phyloP scores from a whole-genome alignment of 495 filamentous ascomycete species.

The Penicillium parvum region DNA sequence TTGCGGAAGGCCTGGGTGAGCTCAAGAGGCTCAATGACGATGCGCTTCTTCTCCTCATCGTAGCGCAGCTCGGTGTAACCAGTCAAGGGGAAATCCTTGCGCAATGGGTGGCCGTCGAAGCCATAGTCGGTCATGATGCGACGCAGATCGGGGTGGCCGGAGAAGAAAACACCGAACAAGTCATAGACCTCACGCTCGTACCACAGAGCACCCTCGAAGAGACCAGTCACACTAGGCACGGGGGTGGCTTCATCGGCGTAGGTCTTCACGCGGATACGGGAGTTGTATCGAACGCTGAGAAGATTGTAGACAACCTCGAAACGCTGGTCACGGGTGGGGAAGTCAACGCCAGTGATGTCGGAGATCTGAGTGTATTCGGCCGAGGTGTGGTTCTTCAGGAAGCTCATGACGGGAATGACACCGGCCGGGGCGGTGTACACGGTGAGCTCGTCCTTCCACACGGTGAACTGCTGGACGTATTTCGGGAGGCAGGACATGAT shows the following conservation, averaged over 20 bases:
- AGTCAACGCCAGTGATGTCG: constrained; percentile 92
- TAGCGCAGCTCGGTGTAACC: constrained; percentile 98
- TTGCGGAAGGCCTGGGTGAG: constrained; percentile 99
- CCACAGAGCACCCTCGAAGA: constrained; percentile 97
- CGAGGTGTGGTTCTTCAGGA: constrained; percentile 95
- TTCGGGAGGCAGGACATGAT: constrained; percentile 95
- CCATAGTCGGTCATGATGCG: constrained; percentile 99
- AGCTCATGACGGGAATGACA: constrained; percentile 84
- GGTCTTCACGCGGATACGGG: constrained; percentile 95
- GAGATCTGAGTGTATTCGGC: constrained; percentile 93
- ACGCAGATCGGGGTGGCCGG: constrained; percentile 89
- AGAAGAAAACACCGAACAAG: constrained; percentile 95
- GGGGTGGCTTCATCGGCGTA: constrained; percentile 97
- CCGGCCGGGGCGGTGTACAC: constrained; percentile 87
- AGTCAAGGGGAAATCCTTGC: constrained; percentile 97
- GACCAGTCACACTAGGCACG: constrained; percentile 76
- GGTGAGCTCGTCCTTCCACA: constrained; percentile 98
- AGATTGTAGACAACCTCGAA: constrained; percentile 99
- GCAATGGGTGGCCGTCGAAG: constrained; percentile 94
- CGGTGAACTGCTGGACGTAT: constrained; percentile 97
- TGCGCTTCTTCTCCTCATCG: constrained; percentile 99
- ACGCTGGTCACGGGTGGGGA: constrained; percentile 85
- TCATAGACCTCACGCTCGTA: constrained; percentile 98
- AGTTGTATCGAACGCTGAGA: constrained; percentile 91
- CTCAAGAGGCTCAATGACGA: constrained; percentile 95